Evolutionary conservation across 768 basidiomycete genomes (phyloP), one percentile per base, ranked within the genome.

Genomic region (Tylopilus felleus): DNA sequence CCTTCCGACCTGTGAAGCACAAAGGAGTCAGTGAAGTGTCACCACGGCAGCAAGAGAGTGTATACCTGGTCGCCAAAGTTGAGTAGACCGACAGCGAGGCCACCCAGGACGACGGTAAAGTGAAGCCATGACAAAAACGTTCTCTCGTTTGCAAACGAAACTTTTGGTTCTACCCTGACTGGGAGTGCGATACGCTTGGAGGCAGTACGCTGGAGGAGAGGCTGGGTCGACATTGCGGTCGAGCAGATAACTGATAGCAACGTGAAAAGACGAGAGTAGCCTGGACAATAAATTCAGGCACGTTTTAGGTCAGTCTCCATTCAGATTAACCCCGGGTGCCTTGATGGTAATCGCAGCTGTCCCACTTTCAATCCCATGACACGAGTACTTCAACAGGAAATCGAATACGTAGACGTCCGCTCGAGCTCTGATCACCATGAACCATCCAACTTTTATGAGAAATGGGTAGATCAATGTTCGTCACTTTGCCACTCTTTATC

Each of bases 51-150:
- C 47, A 44, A 46, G 22, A 44, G 14, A 6, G 42, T 19, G 48
- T 29, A 55, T 54, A 88, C 93, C 75, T 91, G 91, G 71, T 98
- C 97, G 56, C 97, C 97, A 76, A 99, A 99, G 73, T 99, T 99
- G 63, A 99, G 78, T 53, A 99, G 74, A 12, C 97, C 97, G 14
- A 98, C 94, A 2, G 94, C 90, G 43, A 99, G 81, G 53, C 97
- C 97, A 27, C 96, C 95, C 8, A 99, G 85, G 53, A 99, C 93
- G 73, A 98, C 93, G 38, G 95, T 94, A 71, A 97, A 98, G 72
- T 97, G 94, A 46, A 98, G 81, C 97, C 96, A 98, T 80, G 94
- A 95, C 42, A 99, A 79, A 74, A 98, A 98, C 0, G 97, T 94
- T 52, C 91, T 84, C 71, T 94, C 93, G 71, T 95, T 95, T 40